Evolutionary conservation across 129 eudicot genomes (phyloP).

Genomic region (Calendula officinalis): DNA sequence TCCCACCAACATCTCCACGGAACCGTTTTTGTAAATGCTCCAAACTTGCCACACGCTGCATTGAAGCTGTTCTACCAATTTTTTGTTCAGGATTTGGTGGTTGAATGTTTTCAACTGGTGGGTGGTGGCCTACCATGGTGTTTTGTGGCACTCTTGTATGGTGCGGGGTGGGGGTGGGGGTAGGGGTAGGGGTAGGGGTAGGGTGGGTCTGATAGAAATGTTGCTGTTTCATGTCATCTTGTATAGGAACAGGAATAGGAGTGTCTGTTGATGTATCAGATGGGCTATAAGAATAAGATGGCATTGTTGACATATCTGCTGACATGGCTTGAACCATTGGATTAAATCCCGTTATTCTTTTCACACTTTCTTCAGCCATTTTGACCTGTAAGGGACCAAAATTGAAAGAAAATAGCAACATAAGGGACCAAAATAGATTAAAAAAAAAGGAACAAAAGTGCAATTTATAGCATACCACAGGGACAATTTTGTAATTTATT

Average conservation of each 20-base stretch:
- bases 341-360: constrained; percentile 81
- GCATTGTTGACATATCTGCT: constrained; percentile 79
- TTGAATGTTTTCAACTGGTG: constrained; percentile 44
- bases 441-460: no score
- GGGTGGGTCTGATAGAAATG: constrained; percentile 48
- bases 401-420: background rate
- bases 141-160: constrained; percentile 40
- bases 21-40: constrained; percentile 94
- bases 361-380: constrained; percentile 99
- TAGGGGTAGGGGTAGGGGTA: constrained; percentile 41
- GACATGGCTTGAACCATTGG: constrained; percentile 87
- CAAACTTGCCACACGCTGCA: constrained; percentile 96
- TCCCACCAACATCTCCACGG: constrained; percentile 56
- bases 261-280: constrained; percentile 73
- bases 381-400: constrained; percentile 55
- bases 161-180: constrained; percentile 23
- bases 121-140: constrained; percentile 42
- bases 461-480: no score
- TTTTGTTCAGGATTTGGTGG: constrained; percentile 45
- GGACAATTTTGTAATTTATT: no score
- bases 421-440: background rate
- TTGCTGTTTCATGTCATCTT: constrained; percentile 62
- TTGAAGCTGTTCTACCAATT: constrained; percentile 68
- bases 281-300: constrained; percentile 66
- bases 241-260: constrained; percentile 59